phyloP scores from a whole-genome alignment of 768 basidiomycete species.

The Phlegmacium glaucopus region DNA sequence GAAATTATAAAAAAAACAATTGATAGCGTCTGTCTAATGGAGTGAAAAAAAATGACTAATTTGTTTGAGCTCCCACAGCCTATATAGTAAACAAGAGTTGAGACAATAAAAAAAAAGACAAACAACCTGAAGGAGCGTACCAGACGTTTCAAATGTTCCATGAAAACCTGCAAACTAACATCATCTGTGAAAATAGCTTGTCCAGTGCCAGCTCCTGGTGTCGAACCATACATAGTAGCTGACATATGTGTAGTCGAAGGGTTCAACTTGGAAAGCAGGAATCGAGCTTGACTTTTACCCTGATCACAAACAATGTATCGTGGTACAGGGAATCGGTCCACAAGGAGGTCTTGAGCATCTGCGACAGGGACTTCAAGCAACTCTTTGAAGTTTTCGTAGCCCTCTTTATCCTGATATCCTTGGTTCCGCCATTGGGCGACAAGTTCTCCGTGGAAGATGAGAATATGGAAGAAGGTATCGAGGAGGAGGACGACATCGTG shows the following conservation, averaged over 20 bases:
- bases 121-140: conserved; percentile 38
- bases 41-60: not conserved
- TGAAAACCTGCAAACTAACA: conserved; percentile 95
- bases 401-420: conserved; percentile 98
- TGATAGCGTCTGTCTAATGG: not conserved
- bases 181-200: conserved; percentile 99
- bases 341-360: conserved; percentile 94
- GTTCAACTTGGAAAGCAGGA: conserved; percentile 93
- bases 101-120: conserved; percentile 1
- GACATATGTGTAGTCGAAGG: conserved; percentile 98
- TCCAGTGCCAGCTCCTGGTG: conserved; percentile 62
- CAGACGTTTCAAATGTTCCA: conserved; percentile 95
- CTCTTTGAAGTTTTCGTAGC: conserved; percentile 98
- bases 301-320: conserved; percentile 98
- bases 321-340: conserved; percentile 95
- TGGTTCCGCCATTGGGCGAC: conserved; percentile 98
- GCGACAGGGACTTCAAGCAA: conserved; percentile 80
- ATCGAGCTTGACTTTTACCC: conserved; percentile 97
- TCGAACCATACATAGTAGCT: conserved; percentile 82
- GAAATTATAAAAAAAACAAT: not conserved
- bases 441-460: conserved; percentile 98
- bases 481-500: conserved; percentile 94
- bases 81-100: conserved; percentile 2
- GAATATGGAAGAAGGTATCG: conserved; percentile 99
- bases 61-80: not conserved